phyloP scores from a whole-genome alignment of 345 rosid species.

The Melaleuca alternifolia region DNA sequence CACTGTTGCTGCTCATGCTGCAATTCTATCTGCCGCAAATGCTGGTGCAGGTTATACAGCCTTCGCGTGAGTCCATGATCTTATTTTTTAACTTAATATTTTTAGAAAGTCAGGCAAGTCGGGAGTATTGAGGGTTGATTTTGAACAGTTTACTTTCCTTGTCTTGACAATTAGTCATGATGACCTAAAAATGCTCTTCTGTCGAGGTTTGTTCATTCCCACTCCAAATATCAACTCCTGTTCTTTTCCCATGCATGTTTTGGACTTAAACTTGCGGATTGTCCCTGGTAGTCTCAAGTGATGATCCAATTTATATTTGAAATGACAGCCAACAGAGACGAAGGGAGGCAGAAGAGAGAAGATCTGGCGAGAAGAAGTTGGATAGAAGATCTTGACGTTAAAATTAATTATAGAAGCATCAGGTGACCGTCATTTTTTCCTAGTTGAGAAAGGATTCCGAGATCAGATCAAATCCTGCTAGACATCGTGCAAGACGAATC shows the following conservation, averaged over 20 bases:
- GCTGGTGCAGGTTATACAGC: conserved; percentile 86
- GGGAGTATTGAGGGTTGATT: neutral
- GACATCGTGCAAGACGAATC: neutral
- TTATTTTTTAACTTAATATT: neutral
- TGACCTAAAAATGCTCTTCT: neutral
- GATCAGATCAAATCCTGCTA: neutral
- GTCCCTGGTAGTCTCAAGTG: neutral
- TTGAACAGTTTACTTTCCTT: neutral
- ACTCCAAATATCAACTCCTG: neutral
- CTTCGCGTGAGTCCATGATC: conserved; percentile 54
- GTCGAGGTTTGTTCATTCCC: neutral
- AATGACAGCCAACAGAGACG: conserved; percentile 71
- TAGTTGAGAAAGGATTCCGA: neutral
- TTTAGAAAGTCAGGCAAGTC: neutral
- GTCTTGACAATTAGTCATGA: neutral
- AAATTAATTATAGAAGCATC: neutral
- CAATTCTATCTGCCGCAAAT: conserved; percentile 54
- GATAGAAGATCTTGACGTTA: conserved; percentile 58
- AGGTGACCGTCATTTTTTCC: neutral
- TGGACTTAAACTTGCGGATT: neutral
- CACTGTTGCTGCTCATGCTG: conserved; percentile 47
- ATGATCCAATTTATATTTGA: neutral
- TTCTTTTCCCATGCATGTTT: neutral
- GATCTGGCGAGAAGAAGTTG: conserved; percentile 58
- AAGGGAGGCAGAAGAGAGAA: conserved; percentile 75